Evolutionary conservation across 139 green algal genomes (phyloP).

Genomic region (Tetraselmis chui): DNA sequence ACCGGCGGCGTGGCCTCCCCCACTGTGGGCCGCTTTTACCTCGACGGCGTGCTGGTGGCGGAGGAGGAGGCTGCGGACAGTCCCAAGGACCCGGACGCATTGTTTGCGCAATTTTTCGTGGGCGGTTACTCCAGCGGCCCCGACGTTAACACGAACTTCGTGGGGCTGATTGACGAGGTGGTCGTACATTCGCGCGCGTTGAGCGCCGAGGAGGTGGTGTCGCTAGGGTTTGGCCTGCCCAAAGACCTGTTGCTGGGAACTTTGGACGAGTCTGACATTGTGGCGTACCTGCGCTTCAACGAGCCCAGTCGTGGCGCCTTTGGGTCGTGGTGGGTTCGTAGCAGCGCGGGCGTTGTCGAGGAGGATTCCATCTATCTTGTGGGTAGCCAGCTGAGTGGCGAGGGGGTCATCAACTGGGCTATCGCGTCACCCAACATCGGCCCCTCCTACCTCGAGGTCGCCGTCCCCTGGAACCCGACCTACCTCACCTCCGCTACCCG

Average conservation of each 20-base stretch:
- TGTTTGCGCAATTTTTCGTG: constrained; percentile 9
- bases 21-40: background rate
- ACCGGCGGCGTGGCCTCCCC: background rate
- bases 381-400: background rate
- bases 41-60: background rate
- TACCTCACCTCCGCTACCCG: background rate
- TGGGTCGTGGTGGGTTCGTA: background rate
- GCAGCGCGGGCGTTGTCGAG: background rate
- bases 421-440: background rate
- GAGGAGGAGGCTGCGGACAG: background rate
- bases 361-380: background rate
- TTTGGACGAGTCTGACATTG: background rate
- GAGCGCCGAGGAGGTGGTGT: background rate
- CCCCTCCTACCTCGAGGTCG: background rate
- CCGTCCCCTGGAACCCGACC: background rate
- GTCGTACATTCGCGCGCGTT: constrained; percentile 1
- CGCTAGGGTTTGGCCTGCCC: background rate
- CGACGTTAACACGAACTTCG: constrained; percentile 1
- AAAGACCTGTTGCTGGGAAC: background rate
- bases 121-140: constrained; percentile 1
- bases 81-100: background rate
- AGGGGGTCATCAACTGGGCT: background rate
- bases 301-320: background rate
- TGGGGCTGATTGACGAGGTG: constrained; percentile 15
- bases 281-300: constrained; percentile 16